phyloP scores from a whole-genome alignment of 495 filamentous ascomycete species.

The Aspergillus hancockii region DNA sequence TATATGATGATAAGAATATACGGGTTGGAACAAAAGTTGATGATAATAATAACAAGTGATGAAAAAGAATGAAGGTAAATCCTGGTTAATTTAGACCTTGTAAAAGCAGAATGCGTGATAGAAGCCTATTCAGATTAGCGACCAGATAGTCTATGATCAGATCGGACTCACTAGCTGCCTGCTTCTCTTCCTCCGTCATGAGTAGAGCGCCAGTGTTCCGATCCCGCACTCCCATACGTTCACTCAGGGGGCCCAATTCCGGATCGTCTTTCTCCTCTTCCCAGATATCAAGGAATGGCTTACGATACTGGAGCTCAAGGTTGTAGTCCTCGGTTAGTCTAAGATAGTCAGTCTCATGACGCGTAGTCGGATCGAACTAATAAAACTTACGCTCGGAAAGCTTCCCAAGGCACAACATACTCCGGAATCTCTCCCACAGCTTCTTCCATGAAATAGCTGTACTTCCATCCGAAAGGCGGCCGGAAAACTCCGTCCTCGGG shows the following conservation, averaged over 20 bases:
- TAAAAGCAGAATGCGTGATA: constrained; percentile 95
- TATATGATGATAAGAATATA: too few species aligned
- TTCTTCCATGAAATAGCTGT: constrained; percentile 92
- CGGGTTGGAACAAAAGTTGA: too few species aligned
- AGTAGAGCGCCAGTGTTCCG: constrained; percentile 64
- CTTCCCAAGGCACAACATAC: constrained; percentile 98
- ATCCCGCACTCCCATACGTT: constrained; percentile 89
- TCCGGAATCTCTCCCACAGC: constrained; percentile 95
- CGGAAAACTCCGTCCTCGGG: constrained; percentile 79
- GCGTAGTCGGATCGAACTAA: constrained; percentile 21
- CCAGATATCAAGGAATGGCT: constrained; percentile 87
- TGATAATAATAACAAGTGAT: background rate
- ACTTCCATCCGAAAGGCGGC: constrained; percentile 95
- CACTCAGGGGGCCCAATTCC: constrained; percentile 77
- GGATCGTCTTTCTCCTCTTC: constrained; percentile 80
- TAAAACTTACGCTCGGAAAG: constrained; percentile 71
- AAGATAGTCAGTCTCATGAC: background rate
- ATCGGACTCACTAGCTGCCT: constrained; percentile 65
- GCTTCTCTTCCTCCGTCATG: constrained; percentile 81
- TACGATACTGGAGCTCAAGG: constrained; percentile 89
- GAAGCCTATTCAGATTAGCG: constrained; percentile 53
- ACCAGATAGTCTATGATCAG: background rate
- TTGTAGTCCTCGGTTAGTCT: constrained; percentile 91
- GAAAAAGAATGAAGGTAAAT: background rate
- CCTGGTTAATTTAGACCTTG: constrained; percentile 61